Evolutionary conservation across 352 stramenopile species (phyloP).

Genomic region (Hyphochytrium catenoides): DNA sequence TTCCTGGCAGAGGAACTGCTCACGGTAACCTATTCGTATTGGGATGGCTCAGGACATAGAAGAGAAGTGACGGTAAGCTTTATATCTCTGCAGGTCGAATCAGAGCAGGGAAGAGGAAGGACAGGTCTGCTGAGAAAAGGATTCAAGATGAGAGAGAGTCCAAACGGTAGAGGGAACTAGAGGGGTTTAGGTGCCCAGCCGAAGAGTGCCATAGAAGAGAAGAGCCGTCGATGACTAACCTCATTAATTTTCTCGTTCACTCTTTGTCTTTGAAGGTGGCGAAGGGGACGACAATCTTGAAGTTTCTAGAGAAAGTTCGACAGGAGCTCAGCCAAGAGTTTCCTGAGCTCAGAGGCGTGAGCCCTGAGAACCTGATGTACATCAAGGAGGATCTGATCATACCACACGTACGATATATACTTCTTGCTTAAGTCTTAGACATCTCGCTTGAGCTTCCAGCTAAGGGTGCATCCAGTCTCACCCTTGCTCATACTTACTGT

Average conservation of each 20-base stretch:
- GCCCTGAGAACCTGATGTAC: slow-evolving; percentile 84
- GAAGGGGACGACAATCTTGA: slow-evolving; percentile 76
- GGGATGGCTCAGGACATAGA: slow-evolving; percentile 88
- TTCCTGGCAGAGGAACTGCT: slow-evolving; percentile 45
- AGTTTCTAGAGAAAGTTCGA: slow-evolving; percentile 56
- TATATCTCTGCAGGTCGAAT: neutral
- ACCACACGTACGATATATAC: slow-evolving; percentile 32
- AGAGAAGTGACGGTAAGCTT: slow-evolving; percentile 48
- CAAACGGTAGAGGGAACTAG: too few relatives aligned
- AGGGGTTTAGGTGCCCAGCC: too few relatives aligned
- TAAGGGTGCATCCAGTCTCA: too few relatives aligned
- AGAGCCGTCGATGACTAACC: too few relatives aligned
- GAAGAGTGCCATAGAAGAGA: too few relatives aligned
- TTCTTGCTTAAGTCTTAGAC: too few relatives aligned
- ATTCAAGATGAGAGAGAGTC: too few relatives aligned
- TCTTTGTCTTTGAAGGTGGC: slow-evolving; percentile 17
- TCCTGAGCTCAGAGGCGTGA: slow-evolving; percentile 63
- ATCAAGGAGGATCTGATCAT: slow-evolving; percentile 98
- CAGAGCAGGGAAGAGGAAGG: too few relatives aligned
- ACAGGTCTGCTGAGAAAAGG: too few relatives aligned
- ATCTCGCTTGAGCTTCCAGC: too few relatives aligned
- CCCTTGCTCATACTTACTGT: too few relatives aligned
- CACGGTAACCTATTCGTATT: slow-evolving; percentile 93
- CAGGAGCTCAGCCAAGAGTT: slow-evolving; percentile 78
- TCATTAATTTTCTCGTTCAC: slow-evolving; percentile 3